Base-by-base conservation (phyloP, 2,329 filamentous ascomycete species). In the Endothia cerciana region DNA sequence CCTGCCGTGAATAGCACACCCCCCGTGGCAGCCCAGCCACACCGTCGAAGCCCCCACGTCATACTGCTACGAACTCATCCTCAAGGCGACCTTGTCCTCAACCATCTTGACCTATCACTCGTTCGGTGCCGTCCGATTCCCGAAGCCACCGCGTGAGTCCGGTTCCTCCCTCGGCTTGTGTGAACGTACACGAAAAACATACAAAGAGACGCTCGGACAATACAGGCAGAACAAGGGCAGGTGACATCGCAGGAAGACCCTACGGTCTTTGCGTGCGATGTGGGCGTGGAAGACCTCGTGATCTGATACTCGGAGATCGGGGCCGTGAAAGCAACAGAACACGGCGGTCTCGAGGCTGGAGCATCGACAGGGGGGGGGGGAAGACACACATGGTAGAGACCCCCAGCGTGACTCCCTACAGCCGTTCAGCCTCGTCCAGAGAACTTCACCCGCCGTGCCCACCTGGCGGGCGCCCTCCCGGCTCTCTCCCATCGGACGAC, bases 241-340 rank as follows among this genome's bases (percentile, higher is more conserved):
- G 66, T 65, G 63, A 65, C 64, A 69, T 74, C 73, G 71, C 69
- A 70, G 63, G 72, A 68, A 72, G 74, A 69, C 73, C 71, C 65
- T 62, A 69, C 64, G 75, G 74, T 76, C 73, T 76, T 71, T 70
- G 74, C 71, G 77, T 79, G 80, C 77, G 78, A 82, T 82, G 81
- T 74, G 78, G 80, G 79, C 77, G 77, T 76, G 76, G 77, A 75
- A 73, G 76, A 77, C 73, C 72, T 75, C 71, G 74, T 77, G 74
- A 78, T 76, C 72, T 76, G 70, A 71, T 69, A 66, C 58, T 57
- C 65, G 51, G 65, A 63, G 65, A 64, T 66, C 65, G 63, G 65
- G 69, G 64, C 58, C 60, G 65, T 45, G 56, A 62, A 63, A 41
- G 45, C 55, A 53, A 56, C 45, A 57, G 36, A 36, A 49, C 55